Evolutionary conservation across 352 stramenopile species (phyloP).

Genomic region (Phytophthora boehmeriae): DNA sequence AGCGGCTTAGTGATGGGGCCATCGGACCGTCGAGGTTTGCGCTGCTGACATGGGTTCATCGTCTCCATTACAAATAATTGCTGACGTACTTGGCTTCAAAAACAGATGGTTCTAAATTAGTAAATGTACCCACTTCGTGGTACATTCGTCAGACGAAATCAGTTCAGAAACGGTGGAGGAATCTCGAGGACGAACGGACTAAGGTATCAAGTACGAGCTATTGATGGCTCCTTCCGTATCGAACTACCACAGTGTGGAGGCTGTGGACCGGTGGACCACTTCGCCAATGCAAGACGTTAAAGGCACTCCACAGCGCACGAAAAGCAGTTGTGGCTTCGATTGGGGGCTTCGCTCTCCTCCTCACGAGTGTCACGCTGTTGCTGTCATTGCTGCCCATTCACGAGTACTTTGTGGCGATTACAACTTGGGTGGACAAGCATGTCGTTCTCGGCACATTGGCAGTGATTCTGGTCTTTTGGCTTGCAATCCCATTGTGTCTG

Average conservation of each 20-base stretch:
- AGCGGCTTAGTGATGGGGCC: conserved; percentile 42
- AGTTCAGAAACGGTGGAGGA: background rate
- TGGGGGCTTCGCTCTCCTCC: conserved; percentile 21
- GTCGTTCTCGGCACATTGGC: conserved; percentile 54
- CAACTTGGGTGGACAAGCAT: conserved; percentile 59
- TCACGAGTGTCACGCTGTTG: conserved; percentile 20
- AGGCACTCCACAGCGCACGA: background rate
- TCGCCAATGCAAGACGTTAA: conserved; percentile 10
- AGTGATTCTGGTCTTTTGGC: conserved; percentile 60
- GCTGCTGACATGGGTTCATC: conserved; percentile 12
- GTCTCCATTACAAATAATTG: conserved; percentile 8
- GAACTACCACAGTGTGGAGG: conserved; percentile 28
- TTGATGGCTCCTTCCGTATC: conserved; percentile 21
- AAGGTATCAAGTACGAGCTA: background rate
- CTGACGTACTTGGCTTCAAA: no score
- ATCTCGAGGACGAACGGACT: no score
- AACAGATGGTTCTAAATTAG: no score
- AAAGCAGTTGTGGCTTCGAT: conserved; percentile 31
- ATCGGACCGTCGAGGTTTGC: conserved; percentile 30
- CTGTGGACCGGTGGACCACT: conserved; percentile 14
- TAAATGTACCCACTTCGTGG: background rate
- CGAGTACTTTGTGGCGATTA: conserved; percentile 41
- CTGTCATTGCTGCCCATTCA: conserved; percentile 57
- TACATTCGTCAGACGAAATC: background rate
- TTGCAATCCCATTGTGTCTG: conserved; percentile 72